phyloP scores from a whole-genome alignment of 2,329 filamentous ascomycete species.

The Penicillium griseofulvum region DNA sequence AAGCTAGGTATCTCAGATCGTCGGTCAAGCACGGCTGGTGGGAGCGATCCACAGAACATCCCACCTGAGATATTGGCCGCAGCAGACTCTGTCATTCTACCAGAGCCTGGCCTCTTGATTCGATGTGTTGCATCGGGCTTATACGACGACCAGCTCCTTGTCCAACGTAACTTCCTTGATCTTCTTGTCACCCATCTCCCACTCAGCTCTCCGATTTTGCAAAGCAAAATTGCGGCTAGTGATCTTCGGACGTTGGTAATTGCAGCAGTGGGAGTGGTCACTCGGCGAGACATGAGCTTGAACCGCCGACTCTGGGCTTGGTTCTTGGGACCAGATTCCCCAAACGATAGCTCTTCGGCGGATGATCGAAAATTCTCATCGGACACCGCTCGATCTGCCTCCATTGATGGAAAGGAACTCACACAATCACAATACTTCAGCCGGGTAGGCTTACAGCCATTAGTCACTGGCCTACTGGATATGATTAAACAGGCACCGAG shows the following conservation, averaged over 20 bases:
- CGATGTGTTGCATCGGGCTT: slow-evolving; percentile 91
- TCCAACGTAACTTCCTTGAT: slow-evolving; percentile 92
- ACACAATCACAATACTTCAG: slow-evolving; percentile 79
- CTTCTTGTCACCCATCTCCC: slow-evolving; percentile 87
- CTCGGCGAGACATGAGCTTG: slow-evolving; percentile 90
- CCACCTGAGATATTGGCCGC: slow-evolving; percentile 34
- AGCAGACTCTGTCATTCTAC: slow-evolving; percentile 55
- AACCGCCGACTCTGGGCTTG: slow-evolving; percentile 95
- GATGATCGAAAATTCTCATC: slow-evolving; percentile 30
- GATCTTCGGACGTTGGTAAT: slow-evolving; percentile 80
- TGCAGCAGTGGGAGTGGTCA: slow-evolving; percentile 83
- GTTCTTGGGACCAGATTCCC: slow-evolving; percentile 78
- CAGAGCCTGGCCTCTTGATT: slow-evolving; percentile 85
- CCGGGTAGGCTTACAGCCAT: slow-evolving; percentile 68
- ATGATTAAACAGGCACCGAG: slow-evolving; percentile 64
- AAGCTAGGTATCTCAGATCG: slow-evolving; percentile 55
- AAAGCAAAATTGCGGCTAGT: slow-evolving; percentile 65
- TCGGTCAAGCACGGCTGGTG: slow-evolving; percentile 29
- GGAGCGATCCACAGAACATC: slow-evolving; percentile 26
- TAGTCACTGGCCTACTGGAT: slow-evolving; percentile 71
- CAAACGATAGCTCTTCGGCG: slow-evolving; percentile 33
- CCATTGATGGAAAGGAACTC: slow-evolving; percentile 43
- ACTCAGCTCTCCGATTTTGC: slow-evolving; percentile 76
- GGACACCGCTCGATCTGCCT: slow-evolving; percentile 27
- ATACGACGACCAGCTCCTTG: slow-evolving; percentile 80